Conservation (phyloP, 2,329 filamentous ascomycete species). For the Botrytis paeoniae region DNA sequence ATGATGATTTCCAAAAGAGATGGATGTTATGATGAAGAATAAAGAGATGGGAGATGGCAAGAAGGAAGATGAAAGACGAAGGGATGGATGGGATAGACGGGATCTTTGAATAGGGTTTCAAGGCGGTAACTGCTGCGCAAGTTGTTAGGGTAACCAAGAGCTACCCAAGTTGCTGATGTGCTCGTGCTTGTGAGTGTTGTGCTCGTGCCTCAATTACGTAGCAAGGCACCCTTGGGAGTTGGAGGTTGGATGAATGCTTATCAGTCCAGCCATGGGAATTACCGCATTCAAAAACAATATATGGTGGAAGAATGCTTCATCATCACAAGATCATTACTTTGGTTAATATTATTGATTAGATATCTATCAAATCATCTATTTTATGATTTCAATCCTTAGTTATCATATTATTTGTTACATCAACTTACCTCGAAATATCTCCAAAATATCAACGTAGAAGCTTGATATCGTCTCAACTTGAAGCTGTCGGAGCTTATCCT, state of each 20-base stretch:
- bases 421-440: background rate
- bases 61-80: background rate
- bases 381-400: too few species aligned
- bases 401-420: background rate
- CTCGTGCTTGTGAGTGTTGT: background rate
- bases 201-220: constrained; percentile 2
- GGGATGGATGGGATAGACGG: background rate
- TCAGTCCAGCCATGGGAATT: constrained; percentile 1
- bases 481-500: background rate
- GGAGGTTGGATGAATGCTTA: background rate
- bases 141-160: constrained; percentile 13
- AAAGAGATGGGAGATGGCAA: background rate
- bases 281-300: background rate
- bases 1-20: background rate
- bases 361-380: background rate
- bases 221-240: constrained; percentile 1
- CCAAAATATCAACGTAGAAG: background rate
- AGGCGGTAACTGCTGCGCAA: constrained; percentile 8
- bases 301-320: background rate
- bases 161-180: background rate
- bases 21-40: background rate
- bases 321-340: background rate
- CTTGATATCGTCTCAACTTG: background rate
- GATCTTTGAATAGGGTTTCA: constrained; percentile 13
- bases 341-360: background rate